Percentiles rank a stretch among this genome's conserved stretches.
Evolutionary conservation across 169 alveolate species (phyloP).

Genomic region (Cryptosporidium muris): DNA sequence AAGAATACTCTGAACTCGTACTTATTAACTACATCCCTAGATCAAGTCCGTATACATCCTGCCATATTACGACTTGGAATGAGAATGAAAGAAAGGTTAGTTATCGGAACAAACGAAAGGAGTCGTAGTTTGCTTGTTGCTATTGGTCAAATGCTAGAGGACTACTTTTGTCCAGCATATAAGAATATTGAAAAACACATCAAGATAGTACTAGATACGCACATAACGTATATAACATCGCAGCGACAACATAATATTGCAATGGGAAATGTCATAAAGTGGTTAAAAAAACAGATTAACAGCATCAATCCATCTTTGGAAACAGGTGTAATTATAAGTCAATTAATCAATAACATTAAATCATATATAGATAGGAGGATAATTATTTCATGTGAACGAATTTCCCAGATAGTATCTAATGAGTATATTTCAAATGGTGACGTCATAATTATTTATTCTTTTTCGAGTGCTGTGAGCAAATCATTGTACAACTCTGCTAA

Average conservation of each 20-base stretch:
- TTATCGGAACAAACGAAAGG: slow-evolving; percentile 74
- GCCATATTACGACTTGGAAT: slow-evolving; percentile 77
- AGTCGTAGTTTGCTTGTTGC: slow-evolving; percentile 76
- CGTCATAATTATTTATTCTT: slow-evolving; percentile 46
- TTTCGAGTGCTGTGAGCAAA: slow-evolving; percentile 51
- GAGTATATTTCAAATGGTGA: slow-evolving; percentile 35
- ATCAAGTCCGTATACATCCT: slow-evolving; percentile 76
- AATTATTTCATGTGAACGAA: slow-evolving; percentile 49
- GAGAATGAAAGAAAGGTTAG: slow-evolving; percentile 73
- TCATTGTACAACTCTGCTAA: slow-evolving; percentile 47
- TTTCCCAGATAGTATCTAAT: slow-evolving; percentile 40
- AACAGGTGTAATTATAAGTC: slow-evolving; percentile 53
- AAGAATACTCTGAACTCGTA: not conserved
- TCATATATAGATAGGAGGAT: slow-evolving; percentile 54
- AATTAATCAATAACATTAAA: slow-evolving; percentile 25
- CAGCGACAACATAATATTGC: slow-evolving; percentile 78
- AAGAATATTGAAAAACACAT: slow-evolving; percentile 76
- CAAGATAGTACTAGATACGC: slow-evolving; percentile 75
- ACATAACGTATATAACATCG: slow-evolving; percentile 74
- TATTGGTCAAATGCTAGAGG: slow-evolving; percentile 75
- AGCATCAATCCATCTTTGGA: slow-evolving; percentile 42
- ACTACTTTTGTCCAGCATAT: slow-evolving; percentile 77
- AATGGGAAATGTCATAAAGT: slow-evolving; percentile 78
- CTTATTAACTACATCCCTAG: slow-evolving; percentile 37
- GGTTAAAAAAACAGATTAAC: slow-evolving; percentile 73